Conservation (phyloP, 306 rosid genomes). For the Gillenia trifoliata region DNA sequence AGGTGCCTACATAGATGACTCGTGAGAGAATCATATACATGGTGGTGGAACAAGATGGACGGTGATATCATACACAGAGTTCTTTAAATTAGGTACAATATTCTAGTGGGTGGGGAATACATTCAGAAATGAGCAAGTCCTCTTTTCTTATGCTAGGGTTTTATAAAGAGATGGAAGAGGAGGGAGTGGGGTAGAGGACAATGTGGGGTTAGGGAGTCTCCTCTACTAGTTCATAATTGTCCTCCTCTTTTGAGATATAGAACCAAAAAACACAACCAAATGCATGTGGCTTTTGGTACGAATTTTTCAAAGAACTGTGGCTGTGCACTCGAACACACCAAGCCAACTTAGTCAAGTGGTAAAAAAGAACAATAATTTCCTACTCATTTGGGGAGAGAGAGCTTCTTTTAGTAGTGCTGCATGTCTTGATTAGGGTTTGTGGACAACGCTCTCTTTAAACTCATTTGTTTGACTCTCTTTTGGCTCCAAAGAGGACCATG, state of each 20-base stretch:
- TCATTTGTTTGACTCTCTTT: constrained; percentile 35
- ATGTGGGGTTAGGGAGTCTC: constrained; percentile 22
- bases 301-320: constrained; percentile 8
- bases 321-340: constrained; percentile 18
- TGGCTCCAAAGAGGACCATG: constrained; percentile 5
- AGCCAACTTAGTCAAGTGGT: constrained; percentile 13
- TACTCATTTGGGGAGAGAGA: constrained; percentile 42
- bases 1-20: neutral
- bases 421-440: constrained; percentile 14
- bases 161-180: neutral
- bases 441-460: constrained; percentile 36
- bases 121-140: neutral
- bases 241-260: constrained; percentile 24
- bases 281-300: constrained; percentile 16
- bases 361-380: constrained; percentile 41
- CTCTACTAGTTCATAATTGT: constrained; percentile 21
- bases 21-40: neutral
- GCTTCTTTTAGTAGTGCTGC: constrained; percentile 3
- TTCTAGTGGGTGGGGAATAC: constrained; percentile 13
- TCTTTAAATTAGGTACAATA: constrained; percentile 18
- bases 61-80: constrained; percentile 16
- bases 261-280: constrained; percentile 27
- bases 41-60: neutral
- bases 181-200: neutral
- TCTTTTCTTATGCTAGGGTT: neutral